A percentile compares a stretch with the other conserved stretches of the same genome.
Conservation (phyloP, 768 basidiomycete species). For the Amanita subjunquillea region DNA sequence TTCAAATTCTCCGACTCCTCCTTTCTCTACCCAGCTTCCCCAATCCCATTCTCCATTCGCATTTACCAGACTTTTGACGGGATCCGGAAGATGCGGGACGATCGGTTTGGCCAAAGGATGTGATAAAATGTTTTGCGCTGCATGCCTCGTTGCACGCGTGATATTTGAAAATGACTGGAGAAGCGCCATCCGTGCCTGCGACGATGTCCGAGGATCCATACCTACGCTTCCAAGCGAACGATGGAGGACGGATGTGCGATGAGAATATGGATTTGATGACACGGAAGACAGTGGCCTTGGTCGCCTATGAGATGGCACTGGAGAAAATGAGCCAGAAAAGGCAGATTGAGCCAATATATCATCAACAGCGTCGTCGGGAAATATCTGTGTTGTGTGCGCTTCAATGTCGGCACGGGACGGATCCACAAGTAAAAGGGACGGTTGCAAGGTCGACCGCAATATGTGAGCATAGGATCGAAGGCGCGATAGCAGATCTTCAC, state of each 20-base stretch:
- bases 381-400: conserved; percentile 75
- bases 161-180: conserved; percentile 93
- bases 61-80: conserved; percentile 82
- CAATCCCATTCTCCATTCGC: conserved; percentile 89
- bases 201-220: conserved; percentile 38
- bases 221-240: conserved; percentile 59
- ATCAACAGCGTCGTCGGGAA: conserved; percentile 81
- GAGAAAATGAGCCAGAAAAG: conserved; percentile 67
- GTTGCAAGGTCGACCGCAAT: conserved; percentile 77
- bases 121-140: conserved; percentile 89
- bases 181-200: conserved; percentile 71
- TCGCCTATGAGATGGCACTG: conserved; percentile 74
- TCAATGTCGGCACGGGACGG: conserved; percentile 91
- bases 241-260: conserved; percentile 70
- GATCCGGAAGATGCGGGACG: conserved; percentile 91
- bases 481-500: conserved; percentile 74
- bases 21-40: conserved; percentile 89
- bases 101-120: conserved; percentile 96
- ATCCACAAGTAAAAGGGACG: conserved; percentile 83
- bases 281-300: conserved; percentile 51
- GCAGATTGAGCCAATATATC: conserved; percentile 77
- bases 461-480: conserved; percentile 72
- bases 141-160: conserved; percentile 85
- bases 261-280: conserved; percentile 44
- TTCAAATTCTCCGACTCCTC: conserved; percentile 93